Evolutionary conservation across 805 yeast species (phyloP).

Genomic region (Lipomyces yamadae): DNA sequence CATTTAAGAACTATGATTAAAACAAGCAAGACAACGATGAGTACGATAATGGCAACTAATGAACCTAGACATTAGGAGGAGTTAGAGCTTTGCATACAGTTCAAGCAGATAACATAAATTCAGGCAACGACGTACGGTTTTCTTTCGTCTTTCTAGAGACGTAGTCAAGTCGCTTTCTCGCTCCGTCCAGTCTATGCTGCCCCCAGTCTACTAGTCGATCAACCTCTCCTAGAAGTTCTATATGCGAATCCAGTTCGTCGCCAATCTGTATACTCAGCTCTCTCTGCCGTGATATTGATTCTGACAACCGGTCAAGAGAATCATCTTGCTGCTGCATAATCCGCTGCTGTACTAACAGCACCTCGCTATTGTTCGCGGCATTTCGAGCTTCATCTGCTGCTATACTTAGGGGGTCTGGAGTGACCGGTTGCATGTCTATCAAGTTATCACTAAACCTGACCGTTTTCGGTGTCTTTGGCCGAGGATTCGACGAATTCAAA

Average conservation of each 20-base stretch:
- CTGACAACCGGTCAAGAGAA: conserved; percentile 46
- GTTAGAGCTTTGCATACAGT: neutral
- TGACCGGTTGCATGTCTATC: conserved; percentile 36
- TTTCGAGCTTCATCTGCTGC: conserved; percentile 35
- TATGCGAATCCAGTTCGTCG: conserved; percentile 47
- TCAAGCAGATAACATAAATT: neutral
- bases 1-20: conserved; percentile 44
- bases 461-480: conserved; percentile 28
- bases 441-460: conserved; percentile 44
- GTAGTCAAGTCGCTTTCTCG: conserved; percentile 45
- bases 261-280: conserved; percentile 48
- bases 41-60: conserved; percentile 44
- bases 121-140: conserved; percentile 32
- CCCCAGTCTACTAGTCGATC: conserved; percentile 48
- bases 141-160: conserved; percentile 49
- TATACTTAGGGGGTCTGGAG: conserved; percentile 31
- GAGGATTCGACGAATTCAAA: conserved; percentile 11
- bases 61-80: conserved; percentile 42
- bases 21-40: conserved; percentile 45
- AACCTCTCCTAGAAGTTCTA: conserved; percentile 47
- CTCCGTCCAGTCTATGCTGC: conserved; percentile 44
- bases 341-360: conserved; percentile 42
- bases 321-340: conserved; percentile 48
- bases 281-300: conserved; percentile 48
- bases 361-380: conserved; percentile 23